Conservation (phyloP, 2,329 filamentous ascomycete genomes). For the Fusarium sulawesiense region DNA sequence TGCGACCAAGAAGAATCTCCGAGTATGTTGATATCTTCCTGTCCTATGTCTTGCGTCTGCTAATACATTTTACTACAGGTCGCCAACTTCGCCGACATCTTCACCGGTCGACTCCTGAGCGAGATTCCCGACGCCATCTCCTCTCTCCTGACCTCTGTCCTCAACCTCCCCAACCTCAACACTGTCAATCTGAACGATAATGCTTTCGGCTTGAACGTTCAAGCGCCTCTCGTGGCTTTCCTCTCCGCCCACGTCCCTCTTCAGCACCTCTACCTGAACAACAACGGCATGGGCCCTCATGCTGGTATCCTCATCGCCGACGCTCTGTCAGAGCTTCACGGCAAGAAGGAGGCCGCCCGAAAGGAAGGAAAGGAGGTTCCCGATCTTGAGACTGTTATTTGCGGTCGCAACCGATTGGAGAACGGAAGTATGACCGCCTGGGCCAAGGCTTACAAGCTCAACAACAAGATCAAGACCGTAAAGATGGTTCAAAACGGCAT, state of each 20-base stretch:
- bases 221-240: conserved; percentile 92
- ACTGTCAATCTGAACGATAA: conserved; percentile 98
- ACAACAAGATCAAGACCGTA: conserved; percentile 83
- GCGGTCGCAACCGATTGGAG: conserved; percentile 94
- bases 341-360: conserved; percentile 83
- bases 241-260: conserved; percentile 88
- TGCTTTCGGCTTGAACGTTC: conserved; percentile 95
- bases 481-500: conserved; percentile 99
- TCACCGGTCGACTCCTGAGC: conserved; percentile 90
- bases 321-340: conserved; percentile 83
- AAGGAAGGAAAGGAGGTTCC: conserved; percentile 79
- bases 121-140: conserved; percentile 94
- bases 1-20: conserved; percentile 83
- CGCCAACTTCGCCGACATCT: conserved; percentile 96
- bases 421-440: conserved; percentile 96
- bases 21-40: conserved; percentile 60
- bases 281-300: conserved; percentile 94
- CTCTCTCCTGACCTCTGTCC: conserved; percentile 84
- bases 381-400: conserved; percentile 94
- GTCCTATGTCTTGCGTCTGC: neutral
- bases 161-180: conserved; percentile 86
- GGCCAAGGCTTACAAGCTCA: conserved; percentile 87
- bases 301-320: conserved; percentile 91
- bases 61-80: conserved; percentile 57
- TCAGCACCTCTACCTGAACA: conserved; percentile 95